phyloP scores from a whole-genome alignment of 129 eudicot genomes.

The Helianthus annuus region DNA sequence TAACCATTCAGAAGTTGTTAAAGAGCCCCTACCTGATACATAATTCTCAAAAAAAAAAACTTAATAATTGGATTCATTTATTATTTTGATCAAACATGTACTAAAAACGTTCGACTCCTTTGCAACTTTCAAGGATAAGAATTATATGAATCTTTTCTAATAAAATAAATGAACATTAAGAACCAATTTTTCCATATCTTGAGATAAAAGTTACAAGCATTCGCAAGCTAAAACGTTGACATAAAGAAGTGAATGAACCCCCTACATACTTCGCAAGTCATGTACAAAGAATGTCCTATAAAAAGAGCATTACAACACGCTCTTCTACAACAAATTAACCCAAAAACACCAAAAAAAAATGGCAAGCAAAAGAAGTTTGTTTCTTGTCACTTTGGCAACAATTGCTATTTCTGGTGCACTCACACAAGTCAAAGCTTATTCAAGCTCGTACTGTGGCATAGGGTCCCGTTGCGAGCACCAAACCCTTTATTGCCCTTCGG shows the following conservation, averaged over 20 bases:
- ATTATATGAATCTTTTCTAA: background rate
- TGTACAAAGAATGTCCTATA: slow-evolving; percentile 6
- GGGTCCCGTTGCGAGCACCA: slow-evolving; percentile 18
- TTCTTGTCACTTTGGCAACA: slow-evolving; percentile 9
- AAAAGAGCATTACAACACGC: slow-evolving; percentile 6
- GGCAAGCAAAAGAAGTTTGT: slow-evolving; percentile 12
- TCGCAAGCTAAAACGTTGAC: slow-evolving; percentile 31
- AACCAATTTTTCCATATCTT: slow-evolving; percentile 16
- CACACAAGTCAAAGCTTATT: slow-evolving; percentile 32
- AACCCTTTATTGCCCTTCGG: slow-evolving; percentile 36
- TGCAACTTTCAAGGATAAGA: background rate
- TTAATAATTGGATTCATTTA: too few species aligned
- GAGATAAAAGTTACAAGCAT: slow-evolving; percentile 25
- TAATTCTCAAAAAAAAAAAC: too few species aligned
- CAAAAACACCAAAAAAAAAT: background rate
- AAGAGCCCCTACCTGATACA: too few species aligned
- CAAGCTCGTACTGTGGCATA: slow-evolving; percentile 22
- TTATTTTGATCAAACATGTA: too few species aligned
- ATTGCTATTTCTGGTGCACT: slow-evolving; percentile 25
- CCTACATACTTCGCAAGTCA: slow-evolving; percentile 1
- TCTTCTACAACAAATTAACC: background rate
- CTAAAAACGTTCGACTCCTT: background rate
- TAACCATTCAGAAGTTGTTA: too few species aligned
- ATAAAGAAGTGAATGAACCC: background rate
- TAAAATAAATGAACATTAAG: background rate